These are phyloP conservation scores for Naumovozyma dairenensis DNA, from an alignment of 805 yeast species.

Conservation along the genomic window DNA sequence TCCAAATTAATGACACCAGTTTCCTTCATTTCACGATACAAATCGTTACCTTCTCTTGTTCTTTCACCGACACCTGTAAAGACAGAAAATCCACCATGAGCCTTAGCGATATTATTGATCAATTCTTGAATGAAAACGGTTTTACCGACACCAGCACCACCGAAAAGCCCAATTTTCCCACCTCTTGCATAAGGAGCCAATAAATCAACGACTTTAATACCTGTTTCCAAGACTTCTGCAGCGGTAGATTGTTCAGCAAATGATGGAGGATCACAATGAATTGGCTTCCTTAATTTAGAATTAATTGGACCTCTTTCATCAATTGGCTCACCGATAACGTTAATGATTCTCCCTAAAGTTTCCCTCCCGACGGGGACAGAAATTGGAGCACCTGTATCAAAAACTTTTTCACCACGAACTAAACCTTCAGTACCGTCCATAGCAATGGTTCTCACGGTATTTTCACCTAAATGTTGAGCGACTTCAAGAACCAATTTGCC, in stretches of 20 bases:
- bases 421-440: slow-evolving; percentile 99
- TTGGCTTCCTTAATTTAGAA: slow-evolving; percentile 88
- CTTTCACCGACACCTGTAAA: slow-evolving; percentile 99
- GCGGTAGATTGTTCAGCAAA: slow-evolving; percentile 95
- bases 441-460: slow-evolving; percentile 99
- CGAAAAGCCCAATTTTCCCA: slow-evolving; percentile 99
- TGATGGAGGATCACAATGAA: slow-evolving; percentile 96
- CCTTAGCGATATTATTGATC: slow-evolving; percentile 99
- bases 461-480: slow-evolving; percentile 99
- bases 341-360: slow-evolving; percentile 96
- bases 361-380: slow-evolving; percentile 99
- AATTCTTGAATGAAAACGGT: slow-evolving; percentile 99
- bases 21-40: slow-evolving; percentile 99
- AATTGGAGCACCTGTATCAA: slow-evolving; percentile 97
- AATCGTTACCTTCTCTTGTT: slow-evolving; percentile 99
- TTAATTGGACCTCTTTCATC: slow-evolving; percentile 99
- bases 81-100: slow-evolving; percentile 99
- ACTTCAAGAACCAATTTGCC: slow-evolving; percentile 91
- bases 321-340: slow-evolving; percentile 98
- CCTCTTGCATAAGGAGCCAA: slow-evolving; percentile 99
- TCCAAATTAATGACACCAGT: slow-evolving; percentile 99
- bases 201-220: slow-evolving; percentile 98
- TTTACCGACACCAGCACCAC: slow-evolving; percentile 99
- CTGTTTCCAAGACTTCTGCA: slow-evolving; percentile 98
- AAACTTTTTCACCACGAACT: slow-evolving; percentile 88